These are phyloP conservation scores for Sporisorium sorghi DNA, from an alignment of 1,284 basidiomycete species.

Conservation along the genomic window DNA sequence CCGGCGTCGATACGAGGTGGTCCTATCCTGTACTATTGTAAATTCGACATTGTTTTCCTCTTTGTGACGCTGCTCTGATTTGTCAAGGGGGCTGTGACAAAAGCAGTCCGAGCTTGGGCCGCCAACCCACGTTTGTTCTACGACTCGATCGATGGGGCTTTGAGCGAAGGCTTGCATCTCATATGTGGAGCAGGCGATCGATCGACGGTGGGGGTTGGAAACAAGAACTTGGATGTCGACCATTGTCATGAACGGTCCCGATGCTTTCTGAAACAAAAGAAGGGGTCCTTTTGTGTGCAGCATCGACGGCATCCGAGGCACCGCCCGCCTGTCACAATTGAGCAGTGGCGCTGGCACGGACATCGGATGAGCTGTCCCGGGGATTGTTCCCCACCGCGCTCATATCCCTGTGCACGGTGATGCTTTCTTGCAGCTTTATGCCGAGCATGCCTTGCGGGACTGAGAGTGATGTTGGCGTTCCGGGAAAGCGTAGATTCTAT, in stretches of 20 bases:
- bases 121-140: too few relatives aligned
- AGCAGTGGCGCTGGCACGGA: not conserved
- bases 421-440: constrained; percentile 2
- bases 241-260: not conserved
- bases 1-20: not conserved
- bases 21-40: not conserved
- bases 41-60: not conserved
- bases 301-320: not conserved
- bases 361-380: not conserved
- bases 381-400: not conserved
- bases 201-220: not conserved
- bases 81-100: too few relatives aligned
- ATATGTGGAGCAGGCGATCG: not conserved
- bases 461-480: not conserved
- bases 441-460: not conserved
- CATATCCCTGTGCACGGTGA: not conserved
- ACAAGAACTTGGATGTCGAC: not conserved
- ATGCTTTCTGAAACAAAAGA: not conserved
- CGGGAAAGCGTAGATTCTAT: not conserved
- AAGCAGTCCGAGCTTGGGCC: too few relatives aligned
- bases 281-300: not conserved
- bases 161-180: not conserved
- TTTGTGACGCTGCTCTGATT: not conserved
- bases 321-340: not conserved
- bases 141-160: not conserved